These are phyloP conservation scores for Eucalyptus cladocalyx DNA, from an alignment of 345 rosid species.

Conservation along the genomic window DNA sequence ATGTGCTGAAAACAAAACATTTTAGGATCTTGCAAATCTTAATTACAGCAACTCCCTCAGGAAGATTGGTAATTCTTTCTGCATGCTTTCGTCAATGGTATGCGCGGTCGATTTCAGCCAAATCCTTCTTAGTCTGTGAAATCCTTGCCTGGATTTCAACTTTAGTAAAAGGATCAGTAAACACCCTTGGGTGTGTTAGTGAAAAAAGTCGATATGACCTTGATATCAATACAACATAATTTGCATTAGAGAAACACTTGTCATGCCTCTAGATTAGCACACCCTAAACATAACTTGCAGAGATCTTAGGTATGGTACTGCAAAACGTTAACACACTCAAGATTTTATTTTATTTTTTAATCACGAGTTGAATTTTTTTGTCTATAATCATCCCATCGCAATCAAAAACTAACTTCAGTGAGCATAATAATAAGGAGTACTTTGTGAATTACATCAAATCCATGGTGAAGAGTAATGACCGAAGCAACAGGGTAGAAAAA, in stretches of 20 bases:
- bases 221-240: background rate
- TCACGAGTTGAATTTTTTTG: background rate
- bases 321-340: background rate
- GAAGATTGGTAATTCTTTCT: conserved; percentile 80
- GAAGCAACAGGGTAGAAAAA: background rate
- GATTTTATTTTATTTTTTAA: background rate
- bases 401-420: background rate
- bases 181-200: background rate
- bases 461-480: background rate
- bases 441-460: background rate
- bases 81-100: conserved; percentile 54
- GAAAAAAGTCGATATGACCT: background rate
- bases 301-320: background rate
- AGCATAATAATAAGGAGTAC: background rate
- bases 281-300: background rate
- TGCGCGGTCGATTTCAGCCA: conserved; percentile 57
- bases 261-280: background rate
- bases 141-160: conserved; percentile 83
- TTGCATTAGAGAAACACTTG: background rate
- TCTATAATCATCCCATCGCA: background rate
- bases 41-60: conserved; percentile 82
- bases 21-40: conserved; percentile 32
- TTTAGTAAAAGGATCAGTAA: conserved; percentile 66
- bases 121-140: conserved; percentile 80
- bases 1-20: background rate